These are phyloP conservation scores for Amyloporia xantha DNA, from an alignment of 768 basidiomycete genomes.

Conservation along the genomic window DNA sequence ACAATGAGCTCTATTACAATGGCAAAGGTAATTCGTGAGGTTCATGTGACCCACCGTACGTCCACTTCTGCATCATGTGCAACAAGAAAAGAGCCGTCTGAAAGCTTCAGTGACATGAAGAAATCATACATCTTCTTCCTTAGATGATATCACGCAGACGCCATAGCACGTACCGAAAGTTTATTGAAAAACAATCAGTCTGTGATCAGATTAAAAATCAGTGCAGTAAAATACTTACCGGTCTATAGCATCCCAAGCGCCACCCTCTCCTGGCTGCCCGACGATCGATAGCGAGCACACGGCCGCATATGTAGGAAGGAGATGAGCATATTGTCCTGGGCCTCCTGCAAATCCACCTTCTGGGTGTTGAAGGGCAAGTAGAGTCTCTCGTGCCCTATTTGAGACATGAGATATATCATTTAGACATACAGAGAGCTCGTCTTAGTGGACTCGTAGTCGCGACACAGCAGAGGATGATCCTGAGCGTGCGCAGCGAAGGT, in stretches of 20 bases:
- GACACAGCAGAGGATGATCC: background rate
- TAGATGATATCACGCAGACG: background rate
- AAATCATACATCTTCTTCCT: constrained; percentile 79
- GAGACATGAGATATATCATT: background rate
- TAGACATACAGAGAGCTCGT: no score
- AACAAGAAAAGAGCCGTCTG: constrained; percentile 91
- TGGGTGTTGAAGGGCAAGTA: constrained; percentile 77
- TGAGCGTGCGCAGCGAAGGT: constrained; percentile 2
- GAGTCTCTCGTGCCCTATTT: constrained; percentile 76
- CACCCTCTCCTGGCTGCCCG: constrained; percentile 62
- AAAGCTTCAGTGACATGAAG: constrained; percentile 87
- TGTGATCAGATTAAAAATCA: background rate
- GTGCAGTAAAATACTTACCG: constrained; percentile 37
- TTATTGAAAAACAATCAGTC: no score
- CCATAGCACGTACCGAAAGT: background rate
- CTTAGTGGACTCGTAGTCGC: no score
- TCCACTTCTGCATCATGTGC: constrained; percentile 87
- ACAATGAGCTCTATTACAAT: background rate
- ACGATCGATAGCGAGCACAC: constrained; percentile 80
- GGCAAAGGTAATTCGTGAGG: background rate
- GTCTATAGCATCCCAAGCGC: constrained; percentile 85
- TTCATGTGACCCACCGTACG: constrained; percentile 57
- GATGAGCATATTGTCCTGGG: constrained; percentile 79
- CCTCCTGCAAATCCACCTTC: constrained; percentile 92
- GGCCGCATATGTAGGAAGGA: constrained; percentile 86